A percentile compares a stretch with the other conserved stretches of the same genome.
These are phyloP conservation scores for Citropsis articulata DNA, from an alignment of 345 rosid genomes.

Conservation along the genomic window DNA sequence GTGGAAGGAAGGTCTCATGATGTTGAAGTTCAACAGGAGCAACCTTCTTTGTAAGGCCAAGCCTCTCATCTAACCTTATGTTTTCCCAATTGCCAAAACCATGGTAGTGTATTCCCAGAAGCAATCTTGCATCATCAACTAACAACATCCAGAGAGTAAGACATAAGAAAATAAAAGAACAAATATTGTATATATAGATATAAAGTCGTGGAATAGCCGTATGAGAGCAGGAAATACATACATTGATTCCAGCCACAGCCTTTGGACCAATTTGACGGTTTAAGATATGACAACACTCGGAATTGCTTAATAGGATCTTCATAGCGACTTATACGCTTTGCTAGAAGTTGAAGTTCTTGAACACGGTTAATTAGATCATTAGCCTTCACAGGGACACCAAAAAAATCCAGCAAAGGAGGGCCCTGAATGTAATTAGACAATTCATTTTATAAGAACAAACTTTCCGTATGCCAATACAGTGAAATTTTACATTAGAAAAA, in stretches of 20 bases:
- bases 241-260: constrained; percentile 99
- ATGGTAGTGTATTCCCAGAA: constrained; percentile 83
- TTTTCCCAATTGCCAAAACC: constrained; percentile 99
- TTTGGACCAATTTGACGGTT: constrained; percentile 99
- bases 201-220: no score
- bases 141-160: constrained; percentile 13
- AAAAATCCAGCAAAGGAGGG: constrained; percentile 89
- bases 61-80: constrained; percentile 87
- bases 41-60: constrained; percentile 91
- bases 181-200: no score
- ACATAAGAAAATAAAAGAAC: neutral
- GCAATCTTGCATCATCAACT: constrained; percentile 99
- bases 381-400: constrained; percentile 96
- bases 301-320: constrained; percentile 86
- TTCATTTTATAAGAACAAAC: neutral
- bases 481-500: neutral
- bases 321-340: constrained; percentile 75
- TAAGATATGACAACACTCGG: constrained; percentile 76
- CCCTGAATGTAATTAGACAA: constrained; percentile 49
- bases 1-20: constrained; percentile 98
- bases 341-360: constrained; percentile 83
- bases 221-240: constrained; percentile 32
- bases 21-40: constrained; percentile 99
- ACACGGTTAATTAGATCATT: constrained; percentile 77
- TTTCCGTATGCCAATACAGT: neutral